Evolutionary conservation across 1,284 basidiomycete species (phyloP), one percentile per base, ranked within the genome.

Genomic region (Cryptococcus sp.): DNA sequence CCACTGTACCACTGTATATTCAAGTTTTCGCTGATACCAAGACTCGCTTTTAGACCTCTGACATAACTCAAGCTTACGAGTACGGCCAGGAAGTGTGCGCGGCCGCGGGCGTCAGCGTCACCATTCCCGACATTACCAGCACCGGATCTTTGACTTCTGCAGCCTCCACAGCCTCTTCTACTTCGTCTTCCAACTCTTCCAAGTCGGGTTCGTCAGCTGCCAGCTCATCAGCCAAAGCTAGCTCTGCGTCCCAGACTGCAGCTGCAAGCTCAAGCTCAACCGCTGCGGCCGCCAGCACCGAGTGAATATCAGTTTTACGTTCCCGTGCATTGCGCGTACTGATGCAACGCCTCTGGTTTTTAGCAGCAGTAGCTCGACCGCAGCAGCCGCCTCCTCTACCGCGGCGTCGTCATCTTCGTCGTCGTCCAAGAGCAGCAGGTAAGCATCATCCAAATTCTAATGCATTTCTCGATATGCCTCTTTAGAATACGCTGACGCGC

Each of bases 181-280:
- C 39, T 72, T 66, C 61, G 1, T 48, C 49, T 23, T 73, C 66
- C 3, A 55, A 50, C 25, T 72, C 63, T 3, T 43, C 43, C 47
- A 67, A 50, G 17, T 73, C 67, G 22, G 60, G 57, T 0, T 58
- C 45, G 46, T 65, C 58, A 45, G 60, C 61, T 23, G 59, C 54
- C 48, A 25, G 58, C 61, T 39, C n/a, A 25, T 38, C 29, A 13
- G 39, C 13, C 26, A 29, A 5, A 46, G n/a, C 34, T 37, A 46
- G 37, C 22, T 20, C 39, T 11, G 39, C 23, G 22, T 29, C 26
- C 41, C 11, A 34, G 41, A 44, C 41, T 15, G n/a, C 41, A 4
- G 41, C 41, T 3, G 41, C n/a, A 44, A 44, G 5, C 41, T n/a
- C 41, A 22, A 44, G 41, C 22, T n/a, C 41, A 22, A 44, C 11